These are phyloP conservation scores for Lizanozyma gosingica DNA, from an alignment of 1,139 yeast species.

Conservation along the genomic window DNA sequence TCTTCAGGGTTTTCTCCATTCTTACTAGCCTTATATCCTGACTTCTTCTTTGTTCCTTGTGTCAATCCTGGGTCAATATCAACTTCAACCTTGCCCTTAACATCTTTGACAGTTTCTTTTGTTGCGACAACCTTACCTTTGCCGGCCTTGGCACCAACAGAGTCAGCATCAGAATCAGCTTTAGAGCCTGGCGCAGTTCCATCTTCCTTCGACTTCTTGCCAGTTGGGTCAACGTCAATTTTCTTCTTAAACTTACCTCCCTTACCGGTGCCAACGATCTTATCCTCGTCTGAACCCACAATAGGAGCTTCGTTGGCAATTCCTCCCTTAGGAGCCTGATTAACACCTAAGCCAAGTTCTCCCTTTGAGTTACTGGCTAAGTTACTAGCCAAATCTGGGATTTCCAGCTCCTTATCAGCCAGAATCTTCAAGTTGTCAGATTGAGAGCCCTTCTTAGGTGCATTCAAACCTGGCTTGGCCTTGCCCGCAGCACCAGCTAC, in stretches of 20 bases:
- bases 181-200: no score
- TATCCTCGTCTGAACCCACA: conserved; percentile 35
- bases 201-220: conserved; percentile 10
- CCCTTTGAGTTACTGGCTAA: conserved; percentile 36
- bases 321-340: conserved; percentile 44
- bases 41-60: background rate
- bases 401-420: conserved; percentile 23
- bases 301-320: conserved; percentile 40
- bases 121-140: no score
- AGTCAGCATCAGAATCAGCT: conserved; percentile 1
- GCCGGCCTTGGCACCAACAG: conserved; percentile 7
- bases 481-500: background rate
- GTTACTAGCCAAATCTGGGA: conserved; percentile 31
- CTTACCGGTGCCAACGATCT: conserved; percentile 11
- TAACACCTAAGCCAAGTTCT: conserved; percentile 33
- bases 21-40: background rate
- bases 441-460: background rate
- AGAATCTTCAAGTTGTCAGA: background rate
- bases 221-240: conserved; percentile 6
- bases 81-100: background rate
- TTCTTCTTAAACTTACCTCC: conserved; percentile 4
- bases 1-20: background rate
- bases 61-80: background rate
- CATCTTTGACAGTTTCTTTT: conserved; percentile 1
- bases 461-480: background rate